Evolutionary conservation across 1,284 basidiomycete species (phyloP), one percentile per base, ranked within the genome.

Genomic region (Ganoderma multipileum): DNA sequence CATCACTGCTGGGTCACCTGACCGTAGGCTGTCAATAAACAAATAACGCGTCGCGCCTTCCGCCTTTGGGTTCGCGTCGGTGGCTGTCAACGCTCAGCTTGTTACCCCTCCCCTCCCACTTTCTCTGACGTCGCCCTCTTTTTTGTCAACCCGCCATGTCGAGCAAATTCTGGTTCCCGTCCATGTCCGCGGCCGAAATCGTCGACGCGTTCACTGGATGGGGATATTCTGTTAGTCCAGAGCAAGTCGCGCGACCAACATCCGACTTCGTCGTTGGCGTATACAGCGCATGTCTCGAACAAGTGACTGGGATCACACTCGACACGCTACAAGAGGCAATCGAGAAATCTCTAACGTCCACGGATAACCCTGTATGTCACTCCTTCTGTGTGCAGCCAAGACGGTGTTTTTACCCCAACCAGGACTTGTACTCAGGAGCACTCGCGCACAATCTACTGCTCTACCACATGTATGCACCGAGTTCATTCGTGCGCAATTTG

Each of bases 201-300:
- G 86, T 90, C 44, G 79, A 82, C 54, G 84, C 89, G 2, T 84
- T 94, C 41, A 81, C 83, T 14, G 87, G 85, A 26, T 93, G 92
- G 91, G 88, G 88, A 0, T 81, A 92, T 39, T 82, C 85, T 9
- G 84, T 93, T 44, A 87, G 85, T 68, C 84, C 84, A 59, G 91
- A 94, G 67, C 92, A 95, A 73, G 86, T 96, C 54, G 77, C 84
- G 33, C 86, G 86, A 50, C 94, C 94, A 0, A 89, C 88, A 0
- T 76, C 90, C 0, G 89, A 92, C 47, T 91, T 92, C 68, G 91
- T 94, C 23, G 86, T 91, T 58, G 82, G 81, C 61, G 85, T 94
- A 30, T 94, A 91, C 79, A 83, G 83, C 64, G 86, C 88, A 2
- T 90, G 94, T 73, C 84, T 96, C 39, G 85, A 91, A 55, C 87